Evolutionary conservation across 352 stramenopile species (phyloP).

Genomic region (Phytopythium mirpurense): DNA sequence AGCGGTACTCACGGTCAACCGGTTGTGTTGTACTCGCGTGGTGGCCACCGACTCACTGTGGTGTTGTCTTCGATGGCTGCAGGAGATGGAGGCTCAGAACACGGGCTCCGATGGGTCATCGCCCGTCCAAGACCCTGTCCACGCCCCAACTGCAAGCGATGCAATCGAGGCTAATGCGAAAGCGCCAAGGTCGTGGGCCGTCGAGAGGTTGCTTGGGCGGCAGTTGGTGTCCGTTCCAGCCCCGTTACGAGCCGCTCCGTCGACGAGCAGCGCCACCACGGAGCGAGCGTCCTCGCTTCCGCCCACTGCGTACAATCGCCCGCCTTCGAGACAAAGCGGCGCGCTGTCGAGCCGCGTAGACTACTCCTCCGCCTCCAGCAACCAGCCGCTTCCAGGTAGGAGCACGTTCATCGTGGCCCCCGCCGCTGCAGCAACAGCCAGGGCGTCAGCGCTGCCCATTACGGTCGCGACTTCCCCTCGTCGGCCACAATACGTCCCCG

Average conservation of each 20-base stretch:
- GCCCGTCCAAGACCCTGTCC: background rate
- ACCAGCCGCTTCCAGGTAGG: background rate
- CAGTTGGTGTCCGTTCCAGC: slow-evolving; percentile 36
- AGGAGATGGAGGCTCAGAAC: slow-evolving; percentile 78
- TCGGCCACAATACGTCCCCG: background rate
- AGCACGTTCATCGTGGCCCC: slow-evolving; percentile 4
- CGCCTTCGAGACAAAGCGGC: background rate
- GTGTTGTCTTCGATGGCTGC: too few relatives aligned
- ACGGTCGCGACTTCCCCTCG: slow-evolving; percentile 4
- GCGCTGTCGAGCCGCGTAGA: background rate
- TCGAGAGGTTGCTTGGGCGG: slow-evolving; percentile 42
- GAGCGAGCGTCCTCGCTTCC: background rate
- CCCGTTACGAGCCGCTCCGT: slow-evolving; percentile 19
- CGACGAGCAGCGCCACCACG: too few relatives aligned
- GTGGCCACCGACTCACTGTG: too few relatives aligned
- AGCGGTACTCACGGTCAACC: too few relatives aligned
- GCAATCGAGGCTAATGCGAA: too few relatives aligned
- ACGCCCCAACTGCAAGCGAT: too few relatives aligned
- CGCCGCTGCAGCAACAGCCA: background rate
- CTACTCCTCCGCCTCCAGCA: background rate
- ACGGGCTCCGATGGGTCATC: background rate
- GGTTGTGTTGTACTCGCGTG: too few relatives aligned
- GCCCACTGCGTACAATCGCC: background rate
- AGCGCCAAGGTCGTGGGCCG: slow-evolving; percentile 46
- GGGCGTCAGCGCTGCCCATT: background rate